Evolutionary conservation across 352 stramenopile species (phyloP).

Genomic region (Discostella stelligera): DNA sequence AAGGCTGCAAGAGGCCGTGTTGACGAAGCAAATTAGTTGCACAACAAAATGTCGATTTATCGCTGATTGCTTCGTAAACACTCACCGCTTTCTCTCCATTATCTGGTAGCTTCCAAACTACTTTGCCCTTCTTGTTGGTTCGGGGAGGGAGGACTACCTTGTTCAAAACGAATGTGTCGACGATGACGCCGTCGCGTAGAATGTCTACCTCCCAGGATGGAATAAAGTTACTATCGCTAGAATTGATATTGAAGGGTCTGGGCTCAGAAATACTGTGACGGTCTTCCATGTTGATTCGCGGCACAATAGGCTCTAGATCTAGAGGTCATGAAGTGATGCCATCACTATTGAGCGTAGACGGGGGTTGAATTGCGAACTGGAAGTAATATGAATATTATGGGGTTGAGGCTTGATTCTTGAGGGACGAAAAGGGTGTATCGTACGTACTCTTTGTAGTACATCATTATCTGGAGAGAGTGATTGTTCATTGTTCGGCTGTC

Average conservation of each 20-base stretch:
- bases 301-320: neutral
- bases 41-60: neutral
- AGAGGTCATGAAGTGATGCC: neutral
- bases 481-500: too few relatives aligned
- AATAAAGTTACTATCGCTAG: constrained; percentile 15
- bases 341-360: too few relatives aligned
- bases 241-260: constrained; percentile 36
- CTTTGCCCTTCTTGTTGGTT: constrained; percentile 67
- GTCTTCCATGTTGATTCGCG: constrained; percentile 59
- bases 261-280: constrained; percentile 69
- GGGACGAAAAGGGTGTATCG: too few relatives aligned
- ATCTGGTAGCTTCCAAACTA: constrained; percentile 72
- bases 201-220: constrained; percentile 76
- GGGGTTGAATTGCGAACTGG: too few relatives aligned
- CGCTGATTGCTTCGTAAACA: neutral
- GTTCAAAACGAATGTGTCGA: constrained; percentile 62
- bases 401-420: too few relatives aligned
- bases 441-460: too few relatives aligned
- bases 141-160: constrained; percentile 60
- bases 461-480: too few relatives aligned
- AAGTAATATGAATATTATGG: too few relatives aligned
- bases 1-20: constrained; percentile 27
- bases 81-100: constrained; percentile 45
- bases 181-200: constrained; percentile 58
- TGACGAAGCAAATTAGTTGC: neutral